Conservation (phyloP, 768 basidiomycete genomes). For the Tulasnella calospora region DNA sequence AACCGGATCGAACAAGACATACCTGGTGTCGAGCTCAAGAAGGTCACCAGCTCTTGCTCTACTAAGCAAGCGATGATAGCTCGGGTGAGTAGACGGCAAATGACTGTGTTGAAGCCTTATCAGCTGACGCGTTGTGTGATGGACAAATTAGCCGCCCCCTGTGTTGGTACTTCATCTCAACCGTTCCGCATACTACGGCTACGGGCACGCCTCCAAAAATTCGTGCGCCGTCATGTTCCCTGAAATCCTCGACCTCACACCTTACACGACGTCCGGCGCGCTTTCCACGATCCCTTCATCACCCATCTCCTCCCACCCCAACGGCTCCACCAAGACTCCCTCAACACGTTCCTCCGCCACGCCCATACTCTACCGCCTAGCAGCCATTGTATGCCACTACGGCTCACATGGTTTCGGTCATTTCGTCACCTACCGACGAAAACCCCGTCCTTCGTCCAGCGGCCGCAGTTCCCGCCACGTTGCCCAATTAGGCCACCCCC, state of each 20-base stretch:
- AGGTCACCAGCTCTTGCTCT: constrained; percentile 64
- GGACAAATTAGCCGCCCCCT: constrained; percentile 60
- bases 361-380: constrained; percentile 74
- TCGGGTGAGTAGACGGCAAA: constrained; percentile 50
- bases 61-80: constrained; percentile 93
- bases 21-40: constrained; percentile 74
- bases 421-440: constrained; percentile 85
- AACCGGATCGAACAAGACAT: constrained; percentile 80
- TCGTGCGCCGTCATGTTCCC: constrained; percentile 74
- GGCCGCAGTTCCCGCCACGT: not conserved
- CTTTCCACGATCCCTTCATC: constrained; percentile 64
- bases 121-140: not conserved
- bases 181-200: constrained; percentile 78
- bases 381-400: constrained; percentile 86
- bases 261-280: constrained; percentile 76
- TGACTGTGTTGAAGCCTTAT: not conserved
- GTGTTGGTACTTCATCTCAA: constrained; percentile 88
- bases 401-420: constrained; percentile 92
- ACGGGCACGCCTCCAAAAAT: constrained; percentile 72
- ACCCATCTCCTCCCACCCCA: constrained; percentile 65
- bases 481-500: constrained; percentile 7
- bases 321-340: constrained; percentile 32
- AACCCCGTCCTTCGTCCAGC: constrained; percentile 52
- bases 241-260: constrained; percentile 82
- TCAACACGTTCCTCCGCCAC: constrained; percentile 29